Conservation (phyloP, 148 eudicot species). For the Camellia sinensis region DNA sequence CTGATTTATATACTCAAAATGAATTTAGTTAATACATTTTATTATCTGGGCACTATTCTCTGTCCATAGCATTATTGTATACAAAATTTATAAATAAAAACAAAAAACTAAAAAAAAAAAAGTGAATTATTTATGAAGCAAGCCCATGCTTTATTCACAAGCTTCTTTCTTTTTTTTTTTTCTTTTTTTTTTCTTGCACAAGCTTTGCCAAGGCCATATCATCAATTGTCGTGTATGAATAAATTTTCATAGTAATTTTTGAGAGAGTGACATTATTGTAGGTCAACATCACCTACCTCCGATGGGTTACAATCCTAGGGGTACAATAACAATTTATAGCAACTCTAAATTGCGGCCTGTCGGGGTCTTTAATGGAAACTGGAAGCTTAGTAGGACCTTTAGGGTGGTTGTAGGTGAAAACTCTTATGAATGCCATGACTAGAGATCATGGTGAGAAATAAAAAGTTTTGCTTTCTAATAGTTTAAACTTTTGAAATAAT, state of each 20-base stretch:
- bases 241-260: background rate
- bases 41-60: too few relatives aligned
- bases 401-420: background rate
- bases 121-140: too few relatives aligned
- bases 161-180: too few relatives aligned
- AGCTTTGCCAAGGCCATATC: background rate
- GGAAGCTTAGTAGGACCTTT: background rate
- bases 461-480: too few relatives aligned
- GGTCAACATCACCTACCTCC: background rate
- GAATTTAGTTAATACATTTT: too few relatives aligned
- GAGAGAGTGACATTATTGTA: background rate
- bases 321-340: background rate
- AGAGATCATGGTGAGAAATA: background rate
- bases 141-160: too few relatives aligned
- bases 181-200: too few relatives aligned
- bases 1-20: too few relatives aligned
- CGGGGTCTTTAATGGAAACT: background rate
- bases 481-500: too few relatives aligned
- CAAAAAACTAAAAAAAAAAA: too few relatives aligned
- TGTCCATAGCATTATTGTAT: too few relatives aligned
- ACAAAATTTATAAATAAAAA: too few relatives aligned
- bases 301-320: background rate
- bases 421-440: background rate
- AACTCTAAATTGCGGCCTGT: background rate
- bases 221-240: background rate